Percentiles rank a stretch among this genome's conserved stretches.
Evolutionary conservation across 148 eudicot species (phyloP).

Genomic region (Linanthus parryae): DNA sequence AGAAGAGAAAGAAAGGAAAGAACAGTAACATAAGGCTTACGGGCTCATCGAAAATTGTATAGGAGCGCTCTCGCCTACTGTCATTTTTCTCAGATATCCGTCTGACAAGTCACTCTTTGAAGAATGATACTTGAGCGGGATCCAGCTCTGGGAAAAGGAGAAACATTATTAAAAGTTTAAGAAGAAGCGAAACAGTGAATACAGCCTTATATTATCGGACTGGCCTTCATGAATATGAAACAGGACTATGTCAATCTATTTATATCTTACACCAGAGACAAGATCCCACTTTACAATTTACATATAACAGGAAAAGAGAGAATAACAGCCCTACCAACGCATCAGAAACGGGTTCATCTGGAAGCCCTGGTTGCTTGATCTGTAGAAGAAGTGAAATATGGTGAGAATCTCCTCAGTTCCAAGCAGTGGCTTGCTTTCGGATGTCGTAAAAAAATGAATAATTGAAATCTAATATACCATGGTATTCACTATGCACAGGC

Average conservation of each 20-base stretch:
- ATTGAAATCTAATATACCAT: too few species aligned
- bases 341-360: conserved; percentile 22
- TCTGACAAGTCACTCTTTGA: conserved; percentile 39
- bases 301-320: background rate
- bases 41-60: conserved; percentile 62
- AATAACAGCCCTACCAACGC: conserved; percentile 39
- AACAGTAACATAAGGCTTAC: conserved; percentile 31
- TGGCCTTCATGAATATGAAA: background rate
- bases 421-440: conserved; percentile 15
- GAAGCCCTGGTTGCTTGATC: conserved; percentile 30
- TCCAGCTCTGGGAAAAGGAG: conserved; percentile 43
- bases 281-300: too few species aligned
- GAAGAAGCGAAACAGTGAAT: background rate
- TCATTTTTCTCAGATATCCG: conserved; percentile 50
- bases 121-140: conserved; percentile 62
- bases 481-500: too few species aligned
- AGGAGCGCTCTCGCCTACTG: conserved; percentile 33
- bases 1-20: background rate
- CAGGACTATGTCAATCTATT: too few species aligned
- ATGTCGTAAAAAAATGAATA: too few species aligned
- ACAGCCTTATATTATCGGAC: too few species aligned
- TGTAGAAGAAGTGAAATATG: conserved; percentile 28
- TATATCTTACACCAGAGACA: too few species aligned
- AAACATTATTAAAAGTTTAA: background rate
- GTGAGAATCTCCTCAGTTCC: too few species aligned